Evolutionary conservation across 2,329 filamentous ascomycete genomes (phyloP), one percentile per base, ranked within the genome.

Genomic region (Fonsecaea monophora): DNA sequence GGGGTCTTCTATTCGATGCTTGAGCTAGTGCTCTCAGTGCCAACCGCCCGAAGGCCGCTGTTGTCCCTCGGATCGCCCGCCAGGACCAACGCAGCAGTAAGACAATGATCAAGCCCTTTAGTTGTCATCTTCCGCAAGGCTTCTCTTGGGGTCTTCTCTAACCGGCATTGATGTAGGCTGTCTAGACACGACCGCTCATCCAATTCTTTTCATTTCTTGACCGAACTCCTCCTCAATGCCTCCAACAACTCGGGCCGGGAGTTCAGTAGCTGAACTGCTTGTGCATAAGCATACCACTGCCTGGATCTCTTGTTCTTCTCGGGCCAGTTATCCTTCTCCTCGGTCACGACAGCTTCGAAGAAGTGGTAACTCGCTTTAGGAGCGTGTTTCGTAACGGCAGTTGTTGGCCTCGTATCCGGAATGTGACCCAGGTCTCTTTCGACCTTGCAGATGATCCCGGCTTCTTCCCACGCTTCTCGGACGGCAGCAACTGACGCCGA

Each of bases 381-480:
- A 6, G 92, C 85, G 58, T 83, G 77, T n/a, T 79, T 75, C 34
- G 83, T 84, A 69, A 86, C 76, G 70, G 86, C 79, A 25, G 80
- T 77, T 32, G 82, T 77, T 56, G 81, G 86, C 65, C 93, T 88
- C 77, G 89, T 91, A 80, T 99, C 95, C 62, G 89, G 83, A 73
- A 99, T 96, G 71, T 90, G 86, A 70, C 94, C 94, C 59, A 99
- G 86, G 78, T 97, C 92, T 77, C 90, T 90, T 74, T 90, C 89
- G 78, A 97, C 89, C 66, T 87, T 90, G 79, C 94, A 91, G 74
- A 91, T 85, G 75, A 98, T 96, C 75, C 95, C 95, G 50, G 94
- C 95, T 82, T 98, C 95, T 82, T 98, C 95, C 95, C 95, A 98
- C 68, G 95, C 95, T 80, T 99, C 95, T 73, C 95, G 85, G 84